These are phyloP conservation scores for Aspergillus hiratsukae DNA, from an alignment of 2,329 filamentous ascomycete genomes.

Conservation along the genomic window DNA sequence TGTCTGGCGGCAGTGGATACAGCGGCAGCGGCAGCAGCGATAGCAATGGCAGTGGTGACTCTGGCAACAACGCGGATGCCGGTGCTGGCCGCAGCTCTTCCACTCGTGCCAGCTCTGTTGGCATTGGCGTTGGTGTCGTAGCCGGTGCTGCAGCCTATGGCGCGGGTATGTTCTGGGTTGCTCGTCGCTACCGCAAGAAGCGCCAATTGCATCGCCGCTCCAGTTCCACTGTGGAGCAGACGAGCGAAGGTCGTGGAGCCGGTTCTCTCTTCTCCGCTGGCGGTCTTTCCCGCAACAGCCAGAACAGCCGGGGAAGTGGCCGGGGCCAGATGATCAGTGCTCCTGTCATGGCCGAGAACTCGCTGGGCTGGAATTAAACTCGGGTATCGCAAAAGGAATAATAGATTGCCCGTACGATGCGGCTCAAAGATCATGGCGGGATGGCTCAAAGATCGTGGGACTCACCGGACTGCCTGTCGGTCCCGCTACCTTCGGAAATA, in stretches of 20 bases:
- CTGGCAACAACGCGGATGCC: constrained; percentile 35
- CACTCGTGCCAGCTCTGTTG: constrained; percentile 48
- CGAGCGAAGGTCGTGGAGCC: constrained; percentile 61
- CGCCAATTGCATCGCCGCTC: constrained; percentile 70
- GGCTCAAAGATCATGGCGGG: constrained; percentile 14
- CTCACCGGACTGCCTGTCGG: neutral
- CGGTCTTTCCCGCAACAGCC: constrained; percentile 46
- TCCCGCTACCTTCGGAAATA: constrained; percentile 9
- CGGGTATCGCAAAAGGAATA: constrained; percentile 4
- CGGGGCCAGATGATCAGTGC: constrained; percentile 75
- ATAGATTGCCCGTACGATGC: constrained; percentile 14
- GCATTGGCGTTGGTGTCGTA: constrained; percentile 72
- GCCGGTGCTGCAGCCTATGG: constrained; percentile 81
- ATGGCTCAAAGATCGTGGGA: constrained; percentile 13
- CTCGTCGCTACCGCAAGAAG: constrained; percentile 84
- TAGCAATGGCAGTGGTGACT: constrained; percentile 35
- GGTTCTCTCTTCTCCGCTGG: constrained; percentile 40
- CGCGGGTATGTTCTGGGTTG: constrained; percentile 89
- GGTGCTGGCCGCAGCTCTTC: constrained; percentile 45
- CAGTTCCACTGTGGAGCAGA: constrained; percentile 62
- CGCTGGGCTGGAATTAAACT: constrained; percentile 84
- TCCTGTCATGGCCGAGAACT: constrained; percentile 90
- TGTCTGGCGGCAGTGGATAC: constrained; percentile 26
- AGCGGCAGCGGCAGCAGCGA: constrained; percentile 39
- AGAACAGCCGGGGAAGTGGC: constrained; percentile 65